Base-by-base conservation (phyloP, 2,329 filamentous ascomycete species). In the Cadophora sp. region DNA sequence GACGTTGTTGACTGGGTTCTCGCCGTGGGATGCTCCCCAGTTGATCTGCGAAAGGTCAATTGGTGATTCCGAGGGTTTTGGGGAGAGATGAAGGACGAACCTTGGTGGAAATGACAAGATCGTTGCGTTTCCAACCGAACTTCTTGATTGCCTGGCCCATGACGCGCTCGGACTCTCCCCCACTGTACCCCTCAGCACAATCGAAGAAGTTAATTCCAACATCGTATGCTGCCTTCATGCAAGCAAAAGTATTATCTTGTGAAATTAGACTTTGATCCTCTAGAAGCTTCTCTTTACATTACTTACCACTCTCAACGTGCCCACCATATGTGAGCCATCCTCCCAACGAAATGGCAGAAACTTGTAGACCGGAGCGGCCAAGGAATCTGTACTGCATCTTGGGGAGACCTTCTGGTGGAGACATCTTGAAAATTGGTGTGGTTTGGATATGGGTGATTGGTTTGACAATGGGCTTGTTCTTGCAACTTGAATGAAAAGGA, bases 261-360 rank as follows among this genome's bases (percentile, higher is more conserved):
- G 51, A 53, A 53, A 29, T 75, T 22, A 72, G 67, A 27, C 29
- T 43, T 9, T 43, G 31, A 24, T 46, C 31, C 31, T 12, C 50
- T 4, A 7, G 6, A 22, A 27, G 6, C 1, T 3, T 22, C 22
- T 9, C 16, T 37, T 37, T 12, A 9, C 14, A 55, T 40, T 31
- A 40, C 62, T 24, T 81, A 89, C 89, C 87, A 76, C 88, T 86
- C 65, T 89, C 88, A 34, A 92, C 88, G 73, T 92, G 89, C 22
- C 90, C 91, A 64, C 91, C 91, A 72, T 92, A 93, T 0, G 91
- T 93, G 63, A 94, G 83, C 89, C 89, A 90, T 72, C 89, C 87
- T 68, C 89, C 91, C 2, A 94, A 83, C 1, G 89, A 90, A 70
- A 94, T 90, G 56, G 88, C 85, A 31, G 91, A 93, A 40, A 94